A percentile compares a stretch with the other conserved stretches of the same genome.
Evolutionary conservation across 2,329 filamentous ascomycete genomes (phyloP).

Genomic region (Claviceps cyperi): DNA sequence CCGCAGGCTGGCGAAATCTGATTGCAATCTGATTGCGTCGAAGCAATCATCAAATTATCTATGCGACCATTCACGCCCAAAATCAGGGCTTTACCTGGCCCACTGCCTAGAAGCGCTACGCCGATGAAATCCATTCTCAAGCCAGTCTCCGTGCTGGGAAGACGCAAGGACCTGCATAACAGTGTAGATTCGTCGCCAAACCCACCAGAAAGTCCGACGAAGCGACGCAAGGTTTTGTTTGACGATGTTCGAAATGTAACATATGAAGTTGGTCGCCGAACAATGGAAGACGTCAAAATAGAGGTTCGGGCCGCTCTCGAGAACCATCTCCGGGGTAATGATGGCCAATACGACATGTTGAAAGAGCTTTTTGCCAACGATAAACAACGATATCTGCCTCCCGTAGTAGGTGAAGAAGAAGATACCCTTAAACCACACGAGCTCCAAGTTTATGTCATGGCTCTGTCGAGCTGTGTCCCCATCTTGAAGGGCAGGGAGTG

Average conservation of each 20-base stretch:
- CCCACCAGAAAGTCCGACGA: conserved; percentile 29
- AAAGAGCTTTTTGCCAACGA: conserved; percentile 44
- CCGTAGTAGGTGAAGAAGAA: conserved; percentile 29
- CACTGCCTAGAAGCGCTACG: conserved; percentile 20
- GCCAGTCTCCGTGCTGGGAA: conserved; percentile 28
- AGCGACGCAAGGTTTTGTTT: conserved; percentile 43
- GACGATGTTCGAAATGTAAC: conserved; percentile 43
- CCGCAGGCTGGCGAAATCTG: neutral
- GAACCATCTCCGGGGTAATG: conserved; percentile 39
- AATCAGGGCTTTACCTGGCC: conserved; percentile 19
- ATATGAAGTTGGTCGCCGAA: conserved; percentile 37
- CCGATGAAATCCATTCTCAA: conserved; percentile 41
- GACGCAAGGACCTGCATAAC: conserved; percentile 29
- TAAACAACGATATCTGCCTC: conserved; percentile 24
- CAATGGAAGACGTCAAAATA: conserved; percentile 39
- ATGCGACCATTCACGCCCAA: conserved; percentile 23
- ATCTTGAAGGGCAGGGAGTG: conserved; percentile 44
- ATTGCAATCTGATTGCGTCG: neutral
- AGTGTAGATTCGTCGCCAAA: conserved; percentile 23
- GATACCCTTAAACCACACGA: conserved; percentile 38
- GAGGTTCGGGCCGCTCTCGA: conserved; percentile 42
- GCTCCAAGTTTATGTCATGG: conserved; percentile 45
- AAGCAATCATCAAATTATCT: neutral
- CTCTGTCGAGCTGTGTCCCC: conserved; percentile 47
- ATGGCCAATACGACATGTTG: conserved; percentile 45